Evolutionary conservation across 345 rosid genomes (phyloP), one percentile per base, ranked within the genome.

Genomic region (Eucalyptus decipiens): DNA sequence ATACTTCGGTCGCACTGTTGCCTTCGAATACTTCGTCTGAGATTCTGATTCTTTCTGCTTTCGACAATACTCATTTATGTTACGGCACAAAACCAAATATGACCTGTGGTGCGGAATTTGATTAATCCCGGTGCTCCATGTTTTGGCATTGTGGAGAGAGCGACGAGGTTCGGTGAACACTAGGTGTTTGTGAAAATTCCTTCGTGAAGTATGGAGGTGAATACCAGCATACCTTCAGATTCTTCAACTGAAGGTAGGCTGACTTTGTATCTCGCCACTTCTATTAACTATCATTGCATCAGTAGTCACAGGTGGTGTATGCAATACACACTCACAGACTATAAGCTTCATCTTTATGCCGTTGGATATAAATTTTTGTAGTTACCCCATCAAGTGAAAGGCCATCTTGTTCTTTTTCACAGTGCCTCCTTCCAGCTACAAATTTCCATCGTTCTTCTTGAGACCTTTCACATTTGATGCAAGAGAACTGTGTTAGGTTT

Each of bases 201-300:
- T 9, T 45, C 11, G 47, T 45, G 47, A 45, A 9, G 11, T 45
- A 10, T 45, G 47, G 47, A 45, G 11, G 47, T 45, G 47, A 45
- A 45, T 9, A 45, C 47, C 47, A 3, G 11, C 47, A 45, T 45
- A 45, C 8, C n/a, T n/a, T n/a, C n/a, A n/a, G 99, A 98, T 92
- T 98, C 99, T 88, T 95, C 99, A 12, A 94, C 98, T 40, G 92
- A 90, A 94, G 99, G 97, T 97, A 93, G 28, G 91, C 28, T 89
- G 88, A 88, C 85, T 90, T 23, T n/a, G 87, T 48, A 87, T 67
- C 62, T 76, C 42, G 47, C 67, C 54, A 76, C 86, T 89, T 30
- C 54, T 80, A 11, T 88, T 54, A 37, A 37, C 21, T 87, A 1
- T 45, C 34, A 15, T 24, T 17, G 49, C 48, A 37, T 37, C 26